Evolutionary conservation across 768 basidiomycete species (phyloP).

Genomic region (Cystoderma amianthinum): DNA sequence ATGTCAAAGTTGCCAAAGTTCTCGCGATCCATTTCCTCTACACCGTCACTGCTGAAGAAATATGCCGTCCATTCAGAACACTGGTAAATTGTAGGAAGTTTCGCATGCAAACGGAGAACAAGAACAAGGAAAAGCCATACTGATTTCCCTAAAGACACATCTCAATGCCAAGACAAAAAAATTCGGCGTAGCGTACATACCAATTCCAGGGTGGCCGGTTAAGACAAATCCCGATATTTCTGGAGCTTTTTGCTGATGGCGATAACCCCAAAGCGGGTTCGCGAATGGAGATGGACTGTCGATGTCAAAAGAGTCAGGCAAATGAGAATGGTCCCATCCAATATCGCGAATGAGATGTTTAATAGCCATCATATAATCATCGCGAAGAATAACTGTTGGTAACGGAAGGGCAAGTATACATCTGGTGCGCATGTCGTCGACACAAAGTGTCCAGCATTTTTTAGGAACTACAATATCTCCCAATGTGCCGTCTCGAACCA

Average conservation of each 20-base stretch:
- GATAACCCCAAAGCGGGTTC: neutral
- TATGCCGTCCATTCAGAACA: neutral
- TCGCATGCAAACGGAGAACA: neutral
- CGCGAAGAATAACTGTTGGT: neutral
- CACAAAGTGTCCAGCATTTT: neutral
- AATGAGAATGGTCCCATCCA: neutral
- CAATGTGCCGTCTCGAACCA: neutral
- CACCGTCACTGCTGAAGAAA: neutral
- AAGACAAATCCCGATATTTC: neutral
- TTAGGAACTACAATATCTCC: neutral
- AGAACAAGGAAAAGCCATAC: neutral
- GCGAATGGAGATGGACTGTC: neutral
- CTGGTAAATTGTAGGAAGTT: constrained; percentile 1
- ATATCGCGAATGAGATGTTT: neutral
- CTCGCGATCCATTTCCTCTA: neutral
- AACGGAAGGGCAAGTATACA: neutral
- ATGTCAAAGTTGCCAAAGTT: neutral
- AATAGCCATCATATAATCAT: neutral
- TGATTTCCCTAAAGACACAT: neutral
- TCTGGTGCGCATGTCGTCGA: neutral
- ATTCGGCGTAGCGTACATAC: neutral
- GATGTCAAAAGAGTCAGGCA: neutral
- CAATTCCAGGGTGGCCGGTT: constrained; percentile 1
- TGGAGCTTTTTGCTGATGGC: neutral
- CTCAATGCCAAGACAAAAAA: neutral